Percentiles rank a stretch among this genome's conserved stretches.
Evolutionary conservation across 1,284 basidiomycete species (phyloP).

Genomic region (Tilletiopsis washingtonensis): DNA sequence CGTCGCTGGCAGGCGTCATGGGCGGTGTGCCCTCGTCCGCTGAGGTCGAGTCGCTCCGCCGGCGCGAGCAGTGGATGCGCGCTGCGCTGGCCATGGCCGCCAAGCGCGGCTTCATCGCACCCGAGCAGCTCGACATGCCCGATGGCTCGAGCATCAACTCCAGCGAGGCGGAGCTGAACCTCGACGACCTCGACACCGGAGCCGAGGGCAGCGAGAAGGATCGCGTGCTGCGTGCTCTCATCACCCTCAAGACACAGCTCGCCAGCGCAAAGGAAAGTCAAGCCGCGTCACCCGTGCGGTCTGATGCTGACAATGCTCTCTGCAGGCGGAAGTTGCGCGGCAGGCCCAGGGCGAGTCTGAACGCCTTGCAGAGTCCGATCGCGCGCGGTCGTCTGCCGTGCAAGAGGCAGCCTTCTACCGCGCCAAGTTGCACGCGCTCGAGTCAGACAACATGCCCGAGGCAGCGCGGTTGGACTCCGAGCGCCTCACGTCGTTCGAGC

Average conservation of each 20-base stretch:
- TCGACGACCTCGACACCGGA: conserved; percentile 48
- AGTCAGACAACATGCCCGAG: conserved; percentile 63
- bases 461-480: conserved; percentile 66
- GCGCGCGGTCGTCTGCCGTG: conserved; percentile 66
- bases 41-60: conserved; percentile 69
- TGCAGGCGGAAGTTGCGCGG: conserved; percentile 59
- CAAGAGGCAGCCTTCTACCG: conserved; percentile 96
- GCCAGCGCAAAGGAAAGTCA: conserved; percentile 75
- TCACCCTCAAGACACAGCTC: conserved; percentile 81
- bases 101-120: conserved; percentile 71
- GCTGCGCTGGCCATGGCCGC: conserved; percentile 69
- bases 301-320: conserved; percentile 41
- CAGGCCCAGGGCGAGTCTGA: conserved; percentile 71
- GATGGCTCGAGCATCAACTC: conserved; percentile 18
- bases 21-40: conserved; percentile 28
- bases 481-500: conserved; percentile 71
- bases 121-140: conserved; percentile 49
- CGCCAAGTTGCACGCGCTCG: conserved; percentile 80
- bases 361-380: conserved; percentile 70
- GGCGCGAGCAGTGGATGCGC: conserved; percentile 78
- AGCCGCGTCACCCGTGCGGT: conserved; percentile 54
- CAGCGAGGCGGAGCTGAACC: conserved; percentile 24
- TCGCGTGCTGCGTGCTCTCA: conserved; percentile 63
- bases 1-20: background rate
- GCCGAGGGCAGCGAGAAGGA: conserved; percentile 47